A percentile compares a stretch with the other conserved stretches of the same genome.
phyloP scores from a whole-genome alignment of 139 green algal genomes.

The Closterium sp. region DNA sequence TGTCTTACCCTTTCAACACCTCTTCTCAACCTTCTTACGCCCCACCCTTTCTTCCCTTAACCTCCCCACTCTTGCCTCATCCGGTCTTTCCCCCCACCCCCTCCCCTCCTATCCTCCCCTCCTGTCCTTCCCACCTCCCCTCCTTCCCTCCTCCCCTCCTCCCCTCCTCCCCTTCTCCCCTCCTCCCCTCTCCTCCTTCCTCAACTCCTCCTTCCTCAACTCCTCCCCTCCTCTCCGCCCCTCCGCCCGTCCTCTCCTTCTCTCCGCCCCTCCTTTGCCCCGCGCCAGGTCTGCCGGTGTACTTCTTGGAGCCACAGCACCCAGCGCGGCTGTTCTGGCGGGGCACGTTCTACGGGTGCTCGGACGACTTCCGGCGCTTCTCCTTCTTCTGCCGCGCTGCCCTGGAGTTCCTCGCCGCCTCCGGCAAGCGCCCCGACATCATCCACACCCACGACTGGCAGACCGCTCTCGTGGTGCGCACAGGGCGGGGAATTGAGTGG shows the following conservation, averaged over 20 bases:
- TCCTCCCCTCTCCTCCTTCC: background rate
- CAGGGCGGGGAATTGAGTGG: background rate
- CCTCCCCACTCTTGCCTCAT: too few species aligned
- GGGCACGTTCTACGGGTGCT: constrained; percentile 43
- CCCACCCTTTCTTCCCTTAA: background rate
- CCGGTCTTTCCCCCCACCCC: too few species aligned
- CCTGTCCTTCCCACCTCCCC: background rate
- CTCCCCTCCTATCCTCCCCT: background rate
- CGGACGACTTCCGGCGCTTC: constrained; percentile 56
- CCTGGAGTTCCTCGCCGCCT: constrained; percentile 83
- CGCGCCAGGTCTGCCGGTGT: constrained; percentile 55
- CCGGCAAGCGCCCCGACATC: constrained; percentile 71
- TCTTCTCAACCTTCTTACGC: background rate
- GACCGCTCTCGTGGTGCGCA: constrained; percentile 63
- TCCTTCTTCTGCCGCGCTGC: constrained; percentile 68
- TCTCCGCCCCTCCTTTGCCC: background rate
- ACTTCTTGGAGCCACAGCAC: constrained; percentile 57
- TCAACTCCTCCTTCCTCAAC: background rate
- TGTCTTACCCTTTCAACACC: too few species aligned
- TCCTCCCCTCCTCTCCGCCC: background rate
- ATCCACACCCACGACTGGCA: constrained; percentile 91
- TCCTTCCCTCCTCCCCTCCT: background rate
- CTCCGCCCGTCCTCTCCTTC: background rate
- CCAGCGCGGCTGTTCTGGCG: constrained; percentile 51
- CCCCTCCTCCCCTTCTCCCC: background rate